A percentile compares a stretch with the other conserved stretches of the same genome.
Evolutionary conservation across 768 basidiomycete genomes (phyloP).

Genomic region (Trichaptum fuscoviolaceum): DNA sequence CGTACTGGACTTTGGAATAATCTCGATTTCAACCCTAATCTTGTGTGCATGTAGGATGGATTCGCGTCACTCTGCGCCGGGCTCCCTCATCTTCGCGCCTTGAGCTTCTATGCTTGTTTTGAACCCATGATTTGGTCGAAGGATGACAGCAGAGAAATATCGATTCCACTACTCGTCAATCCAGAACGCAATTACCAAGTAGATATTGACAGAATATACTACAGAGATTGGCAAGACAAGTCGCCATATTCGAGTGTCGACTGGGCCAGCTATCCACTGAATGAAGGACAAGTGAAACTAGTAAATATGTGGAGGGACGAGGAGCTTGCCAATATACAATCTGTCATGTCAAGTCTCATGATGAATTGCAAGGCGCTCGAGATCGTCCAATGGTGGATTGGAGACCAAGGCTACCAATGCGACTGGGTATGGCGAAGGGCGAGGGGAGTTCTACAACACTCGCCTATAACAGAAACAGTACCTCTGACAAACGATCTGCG

Average conservation of each 20-base stretch:
- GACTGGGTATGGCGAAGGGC: neutral
- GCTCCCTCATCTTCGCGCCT: neutral
- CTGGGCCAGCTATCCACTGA: neutral
- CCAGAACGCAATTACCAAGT: too few relatives aligned
- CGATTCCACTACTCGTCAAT: too few relatives aligned
- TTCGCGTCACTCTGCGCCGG: neutral
- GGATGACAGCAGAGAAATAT: neutral
- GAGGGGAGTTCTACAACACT: neutral
- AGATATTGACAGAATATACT: too few relatives aligned
- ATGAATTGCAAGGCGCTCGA: neutral
- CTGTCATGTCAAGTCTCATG: neutral
- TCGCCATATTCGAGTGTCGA: neutral
- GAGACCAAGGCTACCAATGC: neutral
- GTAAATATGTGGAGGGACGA: neutral
- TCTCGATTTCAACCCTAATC: too few relatives aligned
- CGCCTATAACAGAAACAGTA: too few relatives aligned
- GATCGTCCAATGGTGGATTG: neutral
- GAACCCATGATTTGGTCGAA: neutral
- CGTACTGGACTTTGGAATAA: too few relatives aligned
- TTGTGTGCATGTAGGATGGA: neutral
- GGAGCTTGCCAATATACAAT: neutral
- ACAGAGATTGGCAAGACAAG: neutral
- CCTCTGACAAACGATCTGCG: neutral
- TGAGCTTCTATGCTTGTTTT: neutral
- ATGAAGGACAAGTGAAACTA: neutral